These are phyloP conservation scores for Kondoa malvinella DNA, from an alignment of 768 basidiomycete genomes.

Conservation along the genomic window DNA sequence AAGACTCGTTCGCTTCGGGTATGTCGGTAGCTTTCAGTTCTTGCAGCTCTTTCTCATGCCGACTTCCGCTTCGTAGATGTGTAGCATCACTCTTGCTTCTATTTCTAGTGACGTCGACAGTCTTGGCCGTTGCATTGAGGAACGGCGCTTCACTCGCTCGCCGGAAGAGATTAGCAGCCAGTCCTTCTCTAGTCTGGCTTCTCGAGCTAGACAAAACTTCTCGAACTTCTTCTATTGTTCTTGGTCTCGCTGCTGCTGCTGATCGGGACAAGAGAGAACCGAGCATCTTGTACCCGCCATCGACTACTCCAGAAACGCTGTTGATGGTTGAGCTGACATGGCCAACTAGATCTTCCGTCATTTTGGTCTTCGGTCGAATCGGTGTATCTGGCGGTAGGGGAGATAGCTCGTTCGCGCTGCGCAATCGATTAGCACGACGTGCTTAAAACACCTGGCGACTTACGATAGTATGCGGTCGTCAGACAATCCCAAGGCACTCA, in stretches of 20 bases:
- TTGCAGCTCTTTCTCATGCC: constrained; percentile 29
- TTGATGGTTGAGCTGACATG: constrained; percentile 63
- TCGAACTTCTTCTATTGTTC: constrained; percentile 39
- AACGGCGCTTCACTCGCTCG: neutral
- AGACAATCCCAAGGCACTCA: constrained; percentile 48
- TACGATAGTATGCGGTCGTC: constrained; percentile 30
- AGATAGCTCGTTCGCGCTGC: constrained; percentile 28
- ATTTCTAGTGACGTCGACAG: constrained; percentile 5
- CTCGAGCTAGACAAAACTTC: constrained; percentile 25
- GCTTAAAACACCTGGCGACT: neutral
- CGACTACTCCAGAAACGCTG: constrained; percentile 44
- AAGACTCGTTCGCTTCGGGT: constrained; percentile 4
- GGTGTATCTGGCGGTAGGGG: constrained; percentile 21
- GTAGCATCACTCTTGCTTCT: neutral
- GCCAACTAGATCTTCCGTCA: constrained; percentile 34
- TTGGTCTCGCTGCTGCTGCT: constrained; percentile 34
- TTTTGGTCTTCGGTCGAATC: constrained; percentile 22
- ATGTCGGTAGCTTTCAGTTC: constrained; percentile 25
- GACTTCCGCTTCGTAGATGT: constrained; percentile 8
- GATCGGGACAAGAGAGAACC: constrained; percentile 40
- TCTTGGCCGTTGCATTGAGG: constrained; percentile 8
- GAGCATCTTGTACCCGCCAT: constrained; percentile 31
- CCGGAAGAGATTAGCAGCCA: neutral
- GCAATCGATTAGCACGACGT: constrained; percentile 43
- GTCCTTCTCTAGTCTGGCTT: constrained; percentile 10